phyloP scores from a whole-genome alignment of 345 rosid species.

The Alliaria petiolata region DNA sequence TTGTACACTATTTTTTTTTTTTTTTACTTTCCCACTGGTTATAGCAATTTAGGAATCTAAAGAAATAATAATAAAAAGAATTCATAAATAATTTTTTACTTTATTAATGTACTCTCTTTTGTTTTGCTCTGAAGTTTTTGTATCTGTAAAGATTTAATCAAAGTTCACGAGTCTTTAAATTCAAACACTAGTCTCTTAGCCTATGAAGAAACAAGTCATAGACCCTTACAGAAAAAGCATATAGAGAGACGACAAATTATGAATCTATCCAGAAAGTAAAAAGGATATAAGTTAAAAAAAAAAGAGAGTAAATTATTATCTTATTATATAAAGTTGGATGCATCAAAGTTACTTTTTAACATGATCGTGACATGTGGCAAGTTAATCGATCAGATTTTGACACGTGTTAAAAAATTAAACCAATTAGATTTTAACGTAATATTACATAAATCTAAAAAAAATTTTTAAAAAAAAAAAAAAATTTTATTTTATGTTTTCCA shows the following conservation, averaged over 20 bases:
- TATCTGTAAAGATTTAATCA: not conserved
- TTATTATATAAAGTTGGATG: too few relatives aligned
- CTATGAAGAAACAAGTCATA: not conserved
- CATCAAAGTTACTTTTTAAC: too few relatives aligned
- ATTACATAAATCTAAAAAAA: too few relatives aligned
- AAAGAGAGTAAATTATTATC: not conserved
- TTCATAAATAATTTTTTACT: slow-evolving; percentile 3
- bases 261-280: not conserved
- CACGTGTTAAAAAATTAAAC: too few relatives aligned
- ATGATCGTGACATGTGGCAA: too few relatives aligned
- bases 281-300: not conserved
- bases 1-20: slow-evolving; percentile 17
- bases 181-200: not conserved
- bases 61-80: not conserved
- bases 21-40: slow-evolving; percentile 8
- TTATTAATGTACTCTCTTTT: not conserved
- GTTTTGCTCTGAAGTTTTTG: not conserved
- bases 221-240: not conserved
- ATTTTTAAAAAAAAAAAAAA: too few relatives aligned
- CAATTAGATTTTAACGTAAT: too few relatives aligned
- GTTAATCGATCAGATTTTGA: too few relatives aligned
- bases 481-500: too few relatives aligned
- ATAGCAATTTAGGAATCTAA: slow-evolving; percentile 22
- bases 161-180: not conserved
- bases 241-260: not conserved